Evolutionary conservation across 306 rosid genomes (phyloP), one percentile per base, ranked within the genome.

Genomic region (Cucurbita argyrosperma): DNA sequence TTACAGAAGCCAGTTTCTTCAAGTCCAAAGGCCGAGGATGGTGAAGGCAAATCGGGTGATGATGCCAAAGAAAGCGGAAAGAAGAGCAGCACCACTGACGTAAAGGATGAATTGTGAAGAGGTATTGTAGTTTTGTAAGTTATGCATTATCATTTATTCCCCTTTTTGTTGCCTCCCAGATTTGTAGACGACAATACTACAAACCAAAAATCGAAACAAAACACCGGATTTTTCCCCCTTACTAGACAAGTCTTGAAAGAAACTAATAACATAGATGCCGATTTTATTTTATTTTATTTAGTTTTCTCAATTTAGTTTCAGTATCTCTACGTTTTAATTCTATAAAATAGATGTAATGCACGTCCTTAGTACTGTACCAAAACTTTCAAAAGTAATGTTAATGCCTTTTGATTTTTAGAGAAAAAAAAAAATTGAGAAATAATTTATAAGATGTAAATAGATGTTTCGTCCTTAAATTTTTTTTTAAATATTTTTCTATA

Each of bases 61-160:
- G 85, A 79, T 76, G 85, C 79, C 54, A 82, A 83, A 67, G 88
- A 83, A 81, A 84, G 81, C 80, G 71, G 70, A 11, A 80, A 73
- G 62, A 83, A 86, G 83, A 58, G 87, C 82, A 56, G 78, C 23
- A 68, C 61, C 8, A 47, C 46, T 26, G 85, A 85, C 59, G 76
- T 82, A 74, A 95, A 88, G 84, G 99, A 95, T 82, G 99, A 95
- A 77, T 67, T 95, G 66, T 95, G 85, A 91, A 70, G 78, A 74
- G 42, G 39, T 46, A 5, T 4, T 70, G 7, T 62, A 58, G 62
- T 60, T 47, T 19, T 18, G 77, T 74, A 74, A 74, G 77, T 74
- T 74, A 58, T 74, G 68, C 77, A 11, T 30, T 0, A 30, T 74
- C 55, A 30, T 43, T 43, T 74, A 10, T 23, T 52, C n/a, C 76